Evolutionary conservation across 306 rosid genomes (phyloP), one percentile per base, ranked within the genome.

Genomic region (Styphnolobium japonicum): DNA sequence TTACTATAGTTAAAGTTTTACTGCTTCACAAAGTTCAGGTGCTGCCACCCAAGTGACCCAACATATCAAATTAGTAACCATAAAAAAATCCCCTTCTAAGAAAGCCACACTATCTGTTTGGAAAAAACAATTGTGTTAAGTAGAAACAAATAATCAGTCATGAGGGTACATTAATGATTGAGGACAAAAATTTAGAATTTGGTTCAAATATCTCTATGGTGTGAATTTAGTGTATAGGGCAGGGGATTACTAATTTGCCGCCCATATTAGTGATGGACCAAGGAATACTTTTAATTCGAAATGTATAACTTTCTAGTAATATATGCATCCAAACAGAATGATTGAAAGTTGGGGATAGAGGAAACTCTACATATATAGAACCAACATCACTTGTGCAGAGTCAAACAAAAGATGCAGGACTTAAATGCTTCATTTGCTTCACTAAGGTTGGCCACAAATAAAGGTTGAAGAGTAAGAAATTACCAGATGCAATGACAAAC

Each of bases 1-100:
- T 90, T 34, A 84, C 87, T 15, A 90, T 11, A 34, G 87, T 80
- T 64, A 81, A 76, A 42, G 62, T 75, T 64, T 73, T 73, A 8
- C 45, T 83, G 81, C 89, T 78, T 60, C 73, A 10, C 78, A 75
- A 4, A 67, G 19, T 27, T 64, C 62, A 19, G 73, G 78, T 53
- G 63, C 89, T 85, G 81, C 73, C 10, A 68, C 46, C 31, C 71
- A 21, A 52, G 81, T 68, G 6, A 68, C 46, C 31, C 71, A 21
- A 52, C 61, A 53, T 6, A 45, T 67, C 57, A 66, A 53, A 55
- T 80, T 33, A 71, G 22, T 14, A 51, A n/a, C 21, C 25, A 58
- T 49, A 39, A 33, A 7, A 34, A 75, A 60, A 49, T 6, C n/a
- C 10, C 48, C 64, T 9, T 6, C 18, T 18, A 8, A 42, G 58